Evolutionary conservation across 768 basidiomycete species (phyloP).

Genomic region (Gyrodon lividus): DNA sequence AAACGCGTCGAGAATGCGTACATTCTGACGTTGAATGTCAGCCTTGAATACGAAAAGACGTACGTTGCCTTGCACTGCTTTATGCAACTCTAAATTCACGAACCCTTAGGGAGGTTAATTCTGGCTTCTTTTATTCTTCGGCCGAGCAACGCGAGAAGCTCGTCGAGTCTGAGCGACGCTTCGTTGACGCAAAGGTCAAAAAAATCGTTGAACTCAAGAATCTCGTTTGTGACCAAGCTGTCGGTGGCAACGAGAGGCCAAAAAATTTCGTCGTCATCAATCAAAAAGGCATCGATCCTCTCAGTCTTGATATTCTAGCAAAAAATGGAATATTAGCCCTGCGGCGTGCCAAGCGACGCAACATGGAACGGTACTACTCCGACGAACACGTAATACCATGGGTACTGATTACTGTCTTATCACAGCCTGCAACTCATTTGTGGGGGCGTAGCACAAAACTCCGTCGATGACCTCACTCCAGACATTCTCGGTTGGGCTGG

Average conservation of each 20-base stretch:
- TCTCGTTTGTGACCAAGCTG: slow-evolving; percentile 89
- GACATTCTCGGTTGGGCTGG: slow-evolving; percentile 96
- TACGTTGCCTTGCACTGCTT: slow-evolving; percentile 43
- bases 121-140: slow-evolving; percentile 98
- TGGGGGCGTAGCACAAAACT: slow-evolving; percentile 96
- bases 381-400: slow-evolving; percentile 32
- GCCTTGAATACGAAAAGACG: slow-evolving; percentile 99
- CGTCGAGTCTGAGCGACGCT: slow-evolving; percentile 93
- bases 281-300: slow-evolving; percentile 98
- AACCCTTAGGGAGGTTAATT: slow-evolving; percentile 87
- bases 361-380: slow-evolving; percentile 86
- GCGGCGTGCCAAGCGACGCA: slow-evolving; percentile 92
- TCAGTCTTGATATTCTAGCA: slow-evolving; percentile 91
- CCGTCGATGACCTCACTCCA: slow-evolving; percentile 92
- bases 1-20: slow-evolving; percentile 96
- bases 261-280: slow-evolving; percentile 95
- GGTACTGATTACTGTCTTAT: slow-evolving; percentile 13
- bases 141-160: slow-evolving; percentile 98
- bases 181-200: slow-evolving; percentile 90
- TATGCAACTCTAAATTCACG: slow-evolving; percentile 18
- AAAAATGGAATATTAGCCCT: slow-evolving; percentile 97
- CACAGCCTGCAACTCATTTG: slow-evolving; percentile 86
- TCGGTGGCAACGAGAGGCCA: slow-evolving; percentile 75
- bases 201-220: slow-evolving; percentile 98
- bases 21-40: slow-evolving; percentile 94